Evolutionary conservation across 768 basidiomycete species (phyloP), one percentile per base, ranked within the genome.

Genomic region (Termitomyces sp.): DNA sequence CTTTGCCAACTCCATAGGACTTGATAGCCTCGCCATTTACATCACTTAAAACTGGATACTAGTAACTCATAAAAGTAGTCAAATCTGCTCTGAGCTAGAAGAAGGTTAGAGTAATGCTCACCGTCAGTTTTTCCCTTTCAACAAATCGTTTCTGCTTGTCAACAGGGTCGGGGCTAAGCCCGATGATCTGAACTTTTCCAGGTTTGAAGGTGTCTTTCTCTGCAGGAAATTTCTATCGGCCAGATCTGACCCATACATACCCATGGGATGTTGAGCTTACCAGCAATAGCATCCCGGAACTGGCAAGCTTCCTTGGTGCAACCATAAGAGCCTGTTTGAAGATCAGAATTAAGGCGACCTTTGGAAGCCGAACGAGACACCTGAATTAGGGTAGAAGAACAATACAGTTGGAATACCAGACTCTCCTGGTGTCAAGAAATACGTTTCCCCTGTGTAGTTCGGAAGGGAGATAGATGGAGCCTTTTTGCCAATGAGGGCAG

Each of bases 41-140:
- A 63, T 95, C 93, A 63, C 88, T 91, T 63, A 95, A 72, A 24
- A 94, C 81, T 4, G 91, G 90, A 71, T 89, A 94, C 88, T 90
- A 30, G 3, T 30, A 59, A 32, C 26, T n/a, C 24, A 22, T 33
- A 26, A 30, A 20, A 26, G 5, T 12, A 53, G 37, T 16, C 24
- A 30, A 18, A 20, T 37, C 20, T 7, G 16, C 22, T 16, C 10
- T n/a, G 5, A 22, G 20, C 6, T 26, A 14, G 14, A 18, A 10
- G 14, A 34, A 32, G 10, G 16, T 13, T 27, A 37, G 12, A n/a
- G 37, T 8, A 10, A 13, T 36, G 14, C 80, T 68, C 65, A 88
- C 89, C 4, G 82, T 82, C 57, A 91, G 72, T 48, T 84, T 81
- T 58, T 90, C 66, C 62, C 86, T 84, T 63, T 89, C 86, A 8